Base-by-base conservation (phyloP, 441 rosid species). In the Erodium moschatum region DNA sequence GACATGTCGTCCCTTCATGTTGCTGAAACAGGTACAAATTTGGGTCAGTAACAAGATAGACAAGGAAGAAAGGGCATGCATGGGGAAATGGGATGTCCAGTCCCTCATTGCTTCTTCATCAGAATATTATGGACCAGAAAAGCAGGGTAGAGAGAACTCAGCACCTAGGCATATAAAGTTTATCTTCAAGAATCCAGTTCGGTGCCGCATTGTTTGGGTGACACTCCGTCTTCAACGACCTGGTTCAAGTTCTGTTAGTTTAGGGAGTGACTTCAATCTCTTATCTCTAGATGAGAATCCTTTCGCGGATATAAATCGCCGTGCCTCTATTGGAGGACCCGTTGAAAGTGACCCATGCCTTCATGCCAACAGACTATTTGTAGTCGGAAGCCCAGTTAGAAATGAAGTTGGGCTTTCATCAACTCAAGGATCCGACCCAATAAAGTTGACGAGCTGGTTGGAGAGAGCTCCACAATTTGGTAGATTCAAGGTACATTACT, bases 21-120 rank as follows among this genome's bases (percentile, higher is more conserved):
- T 78, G 40, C 69, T 33, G 73, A 71, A 20, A 69, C 83, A 94
- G 97, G 94, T 89, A 72, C 97, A 91, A 85, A 86, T 94, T 70
- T 94, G 99, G 99, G 97, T 89, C n/a, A 85, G 98, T 82, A 91
- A 85, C 77, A 86, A 85, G 70, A 84, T 89, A 75, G 81, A 88
- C 70, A 86, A 76, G 82, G 96, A 91, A 85, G 92, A 85, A 73
- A 85, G 97, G 80, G 81, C 97, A 15, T 73, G 82, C 73, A 65
- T 94, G 82, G 99, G 98, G 70, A 89, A 94, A 75, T 94, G 98
- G 97, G 97, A 94, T 79, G 84, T 94, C 50, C 89, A 89, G 72
- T 84, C 93, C 79, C 76, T 84, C 62, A 70, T 79, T 66, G 74
- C 76, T 44, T 86, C 95, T 69, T 89, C 92, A 50, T 74, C 94